phyloP scores from a whole-genome alignment of 225 moss, liverwort and hornwort genomes.

The Polytrichum formosum region DNA sequence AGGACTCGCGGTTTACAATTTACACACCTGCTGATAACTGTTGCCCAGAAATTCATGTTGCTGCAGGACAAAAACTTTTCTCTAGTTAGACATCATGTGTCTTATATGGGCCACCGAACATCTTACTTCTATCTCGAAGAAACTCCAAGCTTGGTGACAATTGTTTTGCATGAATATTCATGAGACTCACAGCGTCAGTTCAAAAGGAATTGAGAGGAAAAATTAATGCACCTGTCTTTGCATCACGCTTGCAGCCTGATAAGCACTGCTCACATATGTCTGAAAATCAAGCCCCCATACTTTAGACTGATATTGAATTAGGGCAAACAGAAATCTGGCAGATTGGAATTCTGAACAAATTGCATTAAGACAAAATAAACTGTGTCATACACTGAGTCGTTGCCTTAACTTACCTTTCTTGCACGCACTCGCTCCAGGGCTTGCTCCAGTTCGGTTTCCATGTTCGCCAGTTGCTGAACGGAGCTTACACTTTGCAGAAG shows the following conservation, averaged over 20 bases:
- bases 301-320: too few species aligned
- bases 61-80: conserved; percentile 22
- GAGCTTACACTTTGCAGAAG: conserved; percentile 44
- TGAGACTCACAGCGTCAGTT: too few species aligned
- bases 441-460: conserved; percentile 58
- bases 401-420: conserved; percentile 26
- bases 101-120: too few species aligned
- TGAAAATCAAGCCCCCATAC: conserved; percentile 14
- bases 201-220: not conserved
- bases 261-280: conserved; percentile 57
- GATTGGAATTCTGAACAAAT: too few species aligned
- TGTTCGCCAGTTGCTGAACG: conserved; percentile 48
- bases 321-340: too few species aligned
- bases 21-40: conserved; percentile 48
- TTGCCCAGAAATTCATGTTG: conserved; percentile 58
- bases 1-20: not conserved
- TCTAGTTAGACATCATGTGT: conserved; percentile 1
- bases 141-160: too few species aligned
- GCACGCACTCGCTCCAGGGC: conserved; percentile 56
- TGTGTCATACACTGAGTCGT: too few species aligned
- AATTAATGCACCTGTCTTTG: conserved; percentile 41
- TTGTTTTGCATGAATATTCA: too few species aligned
- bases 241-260: conserved; percentile 39
- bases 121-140: too few species aligned
- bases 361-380: too few species aligned